Base-by-base conservation (phyloP, 2,329 filamentous ascomycete species). In the Diaporthe ampelina region DNA sequence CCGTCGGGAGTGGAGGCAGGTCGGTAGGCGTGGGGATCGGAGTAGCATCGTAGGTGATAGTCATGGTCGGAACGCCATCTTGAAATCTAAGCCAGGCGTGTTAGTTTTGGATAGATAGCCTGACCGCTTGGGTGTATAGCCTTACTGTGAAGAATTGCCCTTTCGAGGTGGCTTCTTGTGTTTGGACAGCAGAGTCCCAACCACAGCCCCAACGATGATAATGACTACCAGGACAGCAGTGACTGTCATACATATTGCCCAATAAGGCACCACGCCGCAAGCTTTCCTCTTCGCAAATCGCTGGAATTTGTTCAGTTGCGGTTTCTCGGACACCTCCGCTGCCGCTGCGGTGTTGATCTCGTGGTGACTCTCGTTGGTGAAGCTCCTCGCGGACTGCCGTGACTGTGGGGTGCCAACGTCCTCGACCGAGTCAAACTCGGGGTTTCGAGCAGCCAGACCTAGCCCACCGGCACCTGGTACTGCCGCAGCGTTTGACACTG, bases 401-500 rank as follows among this genome's bases (percentile, higher is more conserved):
- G 89, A 88, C 35, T 84, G 85, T 35, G 86, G 85, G 8, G 86
- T 85, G 59, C 85, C 84, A 1, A 91, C 81, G 65, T 91, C 87
- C 57, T 91, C 90, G 6, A 84, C 86, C 1, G 90, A 91, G 19
- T 89, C 87, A 80, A 91, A 92, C 77, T 92, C 91, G 0, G 91
- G 91, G 75, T 92, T 88, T 35, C 89, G 85, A 9, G 90, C 89
- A 4, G 90, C 91, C 26, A 91, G 81, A 3, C 90, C 91, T 40
- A 92, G 84, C 21, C 91, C 90, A 5, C 91, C 91, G 7, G 90
- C 89, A n/a, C 90, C 91, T 3, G 88, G 82, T 48, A 89, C 87
- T 1, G 81, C 76, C 6, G 90, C 91, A 8, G 90, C 89, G 21
- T 90, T 91, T 2, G 88, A 82, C 40, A 88, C 87, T 1, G 81